Conservation (phyloP, 1,284 basidiomycete genomes). For the Austroboletus niveus region DNA sequence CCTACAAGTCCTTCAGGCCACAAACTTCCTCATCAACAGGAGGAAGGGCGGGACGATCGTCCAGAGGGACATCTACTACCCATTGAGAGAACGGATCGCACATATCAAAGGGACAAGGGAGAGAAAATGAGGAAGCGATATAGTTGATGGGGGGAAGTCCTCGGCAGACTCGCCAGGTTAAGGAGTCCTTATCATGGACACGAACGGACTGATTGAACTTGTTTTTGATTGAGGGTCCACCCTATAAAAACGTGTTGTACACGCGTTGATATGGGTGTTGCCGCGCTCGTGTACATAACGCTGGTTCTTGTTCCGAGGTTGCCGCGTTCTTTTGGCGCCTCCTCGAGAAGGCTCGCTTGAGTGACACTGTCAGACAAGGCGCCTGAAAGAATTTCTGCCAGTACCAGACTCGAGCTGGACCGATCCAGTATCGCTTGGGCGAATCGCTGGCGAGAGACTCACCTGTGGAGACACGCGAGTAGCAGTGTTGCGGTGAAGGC, state of each 20-base stretch:
- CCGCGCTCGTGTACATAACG: slow-evolving; percentile 16
- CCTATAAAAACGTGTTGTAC: slow-evolving; percentile 38
- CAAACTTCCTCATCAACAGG: slow-evolving; percentile 26
- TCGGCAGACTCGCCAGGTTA: slow-evolving; percentile 11
- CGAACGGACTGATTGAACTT: slow-evolving; percentile 25
- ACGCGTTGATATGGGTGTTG: slow-evolving; percentile 35
- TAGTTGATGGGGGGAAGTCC: background rate
- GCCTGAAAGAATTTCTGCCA: too few relatives aligned
- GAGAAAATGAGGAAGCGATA: background rate
- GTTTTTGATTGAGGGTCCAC: slow-evolving; percentile 37
- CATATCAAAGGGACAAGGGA: slow-evolving; percentile 10
- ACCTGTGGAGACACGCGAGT: too few relatives aligned
- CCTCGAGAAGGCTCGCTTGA: slow-evolving; percentile 18
- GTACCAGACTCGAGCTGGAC: too few relatives aligned
- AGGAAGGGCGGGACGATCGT: slow-evolving; percentile 19
- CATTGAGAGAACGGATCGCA: slow-evolving; percentile 20
- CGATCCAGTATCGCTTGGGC: too few relatives aligned
- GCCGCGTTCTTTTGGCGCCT: slow-evolving; percentile 22
- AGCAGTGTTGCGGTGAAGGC: too few relatives aligned
- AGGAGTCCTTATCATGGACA: slow-evolving; percentile 31
- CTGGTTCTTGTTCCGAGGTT: slow-evolving; percentile 20
- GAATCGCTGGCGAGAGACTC: too few relatives aligned
- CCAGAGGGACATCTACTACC: slow-evolving; percentile 14
- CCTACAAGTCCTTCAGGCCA: slow-evolving; percentile 24
- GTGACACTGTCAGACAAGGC: slow-evolving; percentile 10